phyloP scores from a whole-genome alignment of 2,329 filamentous ascomycete genomes.

The Sarocladium kiliense region DNA sequence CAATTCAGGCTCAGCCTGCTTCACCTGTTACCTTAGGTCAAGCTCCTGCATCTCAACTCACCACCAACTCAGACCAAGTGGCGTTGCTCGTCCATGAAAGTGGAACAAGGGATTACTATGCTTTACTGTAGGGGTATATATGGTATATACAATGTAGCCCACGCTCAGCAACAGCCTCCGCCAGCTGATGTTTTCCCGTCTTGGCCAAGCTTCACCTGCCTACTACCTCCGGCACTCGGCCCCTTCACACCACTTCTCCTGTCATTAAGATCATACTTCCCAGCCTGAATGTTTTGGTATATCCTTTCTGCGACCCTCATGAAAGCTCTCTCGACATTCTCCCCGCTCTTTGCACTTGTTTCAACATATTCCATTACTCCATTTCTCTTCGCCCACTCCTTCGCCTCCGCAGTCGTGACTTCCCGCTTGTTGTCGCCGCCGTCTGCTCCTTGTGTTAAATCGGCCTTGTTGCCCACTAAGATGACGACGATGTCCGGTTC shows the following conservation, averaged over 20 bases:
- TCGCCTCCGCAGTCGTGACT: slow-evolving; percentile 76
- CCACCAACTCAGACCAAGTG: no score
- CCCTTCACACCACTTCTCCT: slow-evolving; percentile 87
- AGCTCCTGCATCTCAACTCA: no score
- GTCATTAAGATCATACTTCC: slow-evolving; percentile 91
- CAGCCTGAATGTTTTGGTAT: slow-evolving; percentile 93
- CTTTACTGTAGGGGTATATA: no score
- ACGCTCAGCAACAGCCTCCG: slow-evolving; percentile 43
- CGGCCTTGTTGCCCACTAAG: slow-evolving; percentile 91
- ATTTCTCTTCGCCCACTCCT: slow-evolving; percentile 82
- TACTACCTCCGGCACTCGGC: slow-evolving; percentile 42
- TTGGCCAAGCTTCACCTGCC: slow-evolving; percentile 39
- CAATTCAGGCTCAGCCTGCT: no score
- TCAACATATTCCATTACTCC: slow-evolving; percentile 91
- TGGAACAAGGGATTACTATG: no score
- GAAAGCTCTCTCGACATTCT: slow-evolving; percentile 90
- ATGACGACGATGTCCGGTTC: slow-evolving; percentile 94
- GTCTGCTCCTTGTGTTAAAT: slow-evolving; percentile 55
- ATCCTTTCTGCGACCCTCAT: slow-evolving; percentile 91
- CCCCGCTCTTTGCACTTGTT: slow-evolving; percentile 91
- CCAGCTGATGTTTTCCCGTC: slow-evolving; percentile 32
- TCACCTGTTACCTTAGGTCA: no score
- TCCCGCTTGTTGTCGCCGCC: slow-evolving; percentile 59
- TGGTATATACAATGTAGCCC: no score
- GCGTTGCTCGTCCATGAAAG: no score